Conservation (phyloP, 257 asterid genomes). For the Asclepias syriaca region DNA sequence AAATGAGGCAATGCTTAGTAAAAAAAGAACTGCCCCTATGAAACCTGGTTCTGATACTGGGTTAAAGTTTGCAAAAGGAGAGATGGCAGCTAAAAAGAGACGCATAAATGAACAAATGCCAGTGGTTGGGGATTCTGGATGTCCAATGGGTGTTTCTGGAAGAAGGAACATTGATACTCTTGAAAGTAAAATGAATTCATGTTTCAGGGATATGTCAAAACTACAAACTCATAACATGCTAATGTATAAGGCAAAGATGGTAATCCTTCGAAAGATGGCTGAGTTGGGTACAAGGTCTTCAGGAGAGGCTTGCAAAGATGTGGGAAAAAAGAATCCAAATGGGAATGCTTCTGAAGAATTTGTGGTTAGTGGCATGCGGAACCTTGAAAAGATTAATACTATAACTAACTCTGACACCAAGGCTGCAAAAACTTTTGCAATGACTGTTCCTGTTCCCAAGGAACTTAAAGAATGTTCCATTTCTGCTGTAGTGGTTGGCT, state of each 20-base stretch:
- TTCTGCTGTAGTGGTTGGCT: conserved; percentile 18
- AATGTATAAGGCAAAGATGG: conserved; percentile 40
- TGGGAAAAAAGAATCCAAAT: conserved; percentile 16
- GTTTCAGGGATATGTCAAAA: conserved; percentile 29
- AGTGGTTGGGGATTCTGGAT: conserved; percentile 15
- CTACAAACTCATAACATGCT: conserved; percentile 30
- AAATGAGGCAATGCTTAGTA: conserved; percentile 7
- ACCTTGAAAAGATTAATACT: conserved; percentile 11
- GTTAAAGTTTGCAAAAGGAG: conserved; percentile 21
- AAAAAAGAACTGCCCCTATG: background rate
- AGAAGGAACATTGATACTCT: conserved; percentile 10
- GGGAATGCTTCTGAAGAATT: conserved; percentile 12
- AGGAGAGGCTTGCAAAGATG: conserved; percentile 15
- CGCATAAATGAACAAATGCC: conserved; percentile 20
- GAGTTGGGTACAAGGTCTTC: conserved; percentile 27
- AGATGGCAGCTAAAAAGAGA: conserved; percentile 36
- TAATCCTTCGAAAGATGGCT: conserved; percentile 30
- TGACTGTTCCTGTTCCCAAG: conserved; percentile 37
- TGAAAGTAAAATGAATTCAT: conserved; percentile 10
- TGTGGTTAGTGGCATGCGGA: conserved; percentile 13
- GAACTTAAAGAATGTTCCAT: conserved; percentile 19
- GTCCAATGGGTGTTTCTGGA: conserved; percentile 17
- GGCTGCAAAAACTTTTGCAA: conserved; percentile 23
- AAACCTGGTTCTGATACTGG: conserved; percentile 21
- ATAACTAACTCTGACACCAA: conserved; percentile 13